Evolutionary conservation across 2,329 filamentous ascomycete species (phyloP).

Genomic region (Neofusicoccum cordaticola): DNA sequence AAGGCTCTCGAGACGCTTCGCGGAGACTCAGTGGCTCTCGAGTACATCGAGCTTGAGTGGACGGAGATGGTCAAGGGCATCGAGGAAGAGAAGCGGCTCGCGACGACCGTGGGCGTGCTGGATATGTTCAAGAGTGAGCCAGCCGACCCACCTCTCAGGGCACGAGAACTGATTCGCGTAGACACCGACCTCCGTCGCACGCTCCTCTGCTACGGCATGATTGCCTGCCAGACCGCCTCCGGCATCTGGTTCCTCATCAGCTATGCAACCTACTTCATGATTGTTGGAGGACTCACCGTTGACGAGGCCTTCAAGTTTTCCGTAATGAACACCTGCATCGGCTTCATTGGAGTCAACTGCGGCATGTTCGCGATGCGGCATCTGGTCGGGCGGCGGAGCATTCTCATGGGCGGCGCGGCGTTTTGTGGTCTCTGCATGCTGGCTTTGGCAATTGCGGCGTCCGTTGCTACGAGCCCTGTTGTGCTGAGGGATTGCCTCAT

Average conservation of each 20-base stretch:
- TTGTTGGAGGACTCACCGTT: constrained; percentile 20
- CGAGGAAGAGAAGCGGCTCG: constrained; percentile 40
- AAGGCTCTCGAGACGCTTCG: constrained; percentile 27
- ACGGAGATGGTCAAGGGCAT: constrained; percentile 28
- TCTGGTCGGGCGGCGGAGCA: constrained; percentile 45
- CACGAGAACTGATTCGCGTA: neutral
- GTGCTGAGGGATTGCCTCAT: constrained; percentile 28
- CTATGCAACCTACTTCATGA: constrained; percentile 48
- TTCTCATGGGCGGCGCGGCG: constrained; percentile 48
- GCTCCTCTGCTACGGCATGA: constrained; percentile 50
- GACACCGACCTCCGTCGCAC: constrained; percentile 47
- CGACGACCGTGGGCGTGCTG: constrained; percentile 48
- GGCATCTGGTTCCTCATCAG: constrained; percentile 53
- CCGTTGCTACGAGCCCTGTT: constrained; percentile 25
- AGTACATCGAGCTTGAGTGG: constrained; percentile 29
- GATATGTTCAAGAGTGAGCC: constrained; percentile 53
- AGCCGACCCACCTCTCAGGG: neutral
- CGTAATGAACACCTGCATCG: constrained; percentile 51
- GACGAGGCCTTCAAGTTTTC: constrained; percentile 49
- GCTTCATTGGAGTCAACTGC: constrained; percentile 49
- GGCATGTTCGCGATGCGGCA: constrained; percentile 51
- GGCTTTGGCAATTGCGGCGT: constrained; percentile 41
- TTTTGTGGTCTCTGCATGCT: constrained; percentile 47
- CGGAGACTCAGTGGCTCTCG: constrained; percentile 26
- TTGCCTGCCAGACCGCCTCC: constrained; percentile 45